Evolutionary conservation across 2,329 filamentous ascomycete genomes (phyloP).

Genomic region (Sarocladium kiliense): DNA sequence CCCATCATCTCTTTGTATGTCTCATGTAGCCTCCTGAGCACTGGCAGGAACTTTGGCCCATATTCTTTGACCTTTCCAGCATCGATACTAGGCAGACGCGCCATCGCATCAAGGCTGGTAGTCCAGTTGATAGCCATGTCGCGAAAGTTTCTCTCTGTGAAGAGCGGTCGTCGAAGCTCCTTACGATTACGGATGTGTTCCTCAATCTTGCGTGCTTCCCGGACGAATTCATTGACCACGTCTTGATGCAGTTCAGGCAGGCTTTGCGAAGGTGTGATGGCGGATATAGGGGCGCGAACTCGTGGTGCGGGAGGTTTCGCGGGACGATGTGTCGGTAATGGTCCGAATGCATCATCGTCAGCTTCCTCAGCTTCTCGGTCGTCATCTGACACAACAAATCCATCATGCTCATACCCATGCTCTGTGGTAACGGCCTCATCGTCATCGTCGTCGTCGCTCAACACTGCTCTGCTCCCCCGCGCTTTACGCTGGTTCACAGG

Average conservation of each 20-base stretch:
- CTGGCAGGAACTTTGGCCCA: conserved; percentile 54
- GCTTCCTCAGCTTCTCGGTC: conserved; percentile 30
- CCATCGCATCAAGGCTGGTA: conserved; percentile 55
- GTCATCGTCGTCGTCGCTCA: conserved; percentile 31
- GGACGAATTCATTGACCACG: conserved; percentile 61
- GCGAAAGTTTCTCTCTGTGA: conserved; percentile 64
- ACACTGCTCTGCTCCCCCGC: conserved; percentile 22
- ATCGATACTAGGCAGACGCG: conserved; percentile 57
- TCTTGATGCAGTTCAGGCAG: conserved; percentile 57
- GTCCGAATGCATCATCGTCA: conserved; percentile 42
- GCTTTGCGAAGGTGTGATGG: conserved; percentile 1
- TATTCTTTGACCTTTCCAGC: conserved; percentile 55
- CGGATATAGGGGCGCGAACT: not conserved
- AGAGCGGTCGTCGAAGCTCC: conserved; percentile 53
- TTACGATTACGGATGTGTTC: conserved; percentile 57
- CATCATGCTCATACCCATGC: conserved; percentile 43
- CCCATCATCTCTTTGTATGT: conserved; percentile 48
- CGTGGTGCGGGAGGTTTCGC: conserved; percentile 24
- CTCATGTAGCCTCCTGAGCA: conserved; percentile 45
- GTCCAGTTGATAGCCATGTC: conserved; percentile 72
- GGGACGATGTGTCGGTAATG: conserved; percentile 32
- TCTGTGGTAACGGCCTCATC: conserved; percentile 34
- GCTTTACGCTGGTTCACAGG: conserved; percentile 30
- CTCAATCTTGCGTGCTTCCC: conserved; percentile 54
- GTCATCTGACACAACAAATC: conserved; percentile 42